Evolutionary conservation across 768 basidiomycete species (phyloP).

Genomic region (Podaxis pistillaris): DNA sequence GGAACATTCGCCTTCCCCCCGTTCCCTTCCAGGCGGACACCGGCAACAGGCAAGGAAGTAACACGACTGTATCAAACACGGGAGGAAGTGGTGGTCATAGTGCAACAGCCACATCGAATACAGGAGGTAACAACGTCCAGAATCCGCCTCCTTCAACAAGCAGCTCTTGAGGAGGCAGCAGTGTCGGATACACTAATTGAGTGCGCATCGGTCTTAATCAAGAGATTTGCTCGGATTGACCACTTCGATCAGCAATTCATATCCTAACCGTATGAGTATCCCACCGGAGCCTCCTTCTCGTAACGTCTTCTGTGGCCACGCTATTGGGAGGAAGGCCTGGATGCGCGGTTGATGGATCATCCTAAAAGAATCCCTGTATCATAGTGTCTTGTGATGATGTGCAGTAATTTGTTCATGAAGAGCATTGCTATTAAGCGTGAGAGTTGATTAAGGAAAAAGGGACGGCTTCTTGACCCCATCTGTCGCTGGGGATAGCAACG

Average conservation of each 20-base stretch:
- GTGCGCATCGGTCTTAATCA: neutral
- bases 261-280: neutral
- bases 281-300: too few relatives aligned
- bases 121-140: neutral
- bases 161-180: neutral
- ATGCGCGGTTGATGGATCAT: too few relatives aligned
- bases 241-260: neutral
- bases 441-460: neutral
- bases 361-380: neutral
- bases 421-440: neutral
- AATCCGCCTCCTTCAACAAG: neutral
- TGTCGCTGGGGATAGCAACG: neutral
- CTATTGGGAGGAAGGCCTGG: neutral
- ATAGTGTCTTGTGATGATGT: neutral
- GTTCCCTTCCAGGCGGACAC: constrained; percentile 4
- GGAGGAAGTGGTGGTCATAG: neutral
- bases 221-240: neutral
- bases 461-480: neutral
- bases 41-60: neutral
- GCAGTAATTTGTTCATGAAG: neutral
- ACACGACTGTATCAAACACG: too few relatives aligned
- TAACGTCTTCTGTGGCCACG: too few relatives aligned
- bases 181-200: neutral
- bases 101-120: neutral
- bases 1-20: neutral